A percentile compares a stretch with the other conserved stretches of the same genome.
Evolutionary conservation across 371 early-diverging fungal genomes (phyloP).

Genomic region (Apophysomyces elegans): DNA sequence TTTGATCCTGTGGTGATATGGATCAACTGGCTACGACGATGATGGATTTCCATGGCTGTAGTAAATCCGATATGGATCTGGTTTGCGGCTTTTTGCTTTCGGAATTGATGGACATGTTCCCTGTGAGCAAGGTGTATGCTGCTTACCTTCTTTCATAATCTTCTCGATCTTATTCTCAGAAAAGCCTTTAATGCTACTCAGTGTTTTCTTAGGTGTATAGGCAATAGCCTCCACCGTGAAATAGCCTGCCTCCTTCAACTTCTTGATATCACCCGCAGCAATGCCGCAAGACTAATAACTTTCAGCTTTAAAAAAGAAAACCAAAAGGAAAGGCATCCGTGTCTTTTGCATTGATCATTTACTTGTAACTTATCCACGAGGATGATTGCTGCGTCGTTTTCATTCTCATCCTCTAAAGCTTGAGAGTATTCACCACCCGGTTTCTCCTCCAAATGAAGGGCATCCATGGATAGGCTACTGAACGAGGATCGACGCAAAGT

Average conservation of each 20-base stretch:
- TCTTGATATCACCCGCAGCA: constrained; percentile 75
- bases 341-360: no score
- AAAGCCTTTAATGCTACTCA: constrained; percentile 96
- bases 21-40: constrained; percentile 80
- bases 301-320: no score
- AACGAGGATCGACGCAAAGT: no score
- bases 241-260: constrained; percentile 89
- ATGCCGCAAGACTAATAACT: constrained; percentile 72
- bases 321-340: no score
- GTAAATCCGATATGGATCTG: constrained; percentile 96
- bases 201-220: constrained; percentile 89
- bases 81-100: constrained; percentile 64
- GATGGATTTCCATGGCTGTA: constrained; percentile 92
- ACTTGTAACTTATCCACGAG: no score
- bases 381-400: no score
- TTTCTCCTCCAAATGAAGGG: no score
- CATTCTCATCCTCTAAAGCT: no score
- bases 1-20: constrained; percentile 93
- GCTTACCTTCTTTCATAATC: constrained; percentile 85
- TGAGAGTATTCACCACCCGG: no score
- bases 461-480: no score
- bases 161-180: constrained; percentile 97
- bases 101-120: constrained; percentile 12
- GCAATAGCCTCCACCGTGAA: constrained; percentile 94
- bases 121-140: no score